Base-by-base conservation (phyloP, 805 yeast genomes). In the Lipomyces yamadae region DNA sequence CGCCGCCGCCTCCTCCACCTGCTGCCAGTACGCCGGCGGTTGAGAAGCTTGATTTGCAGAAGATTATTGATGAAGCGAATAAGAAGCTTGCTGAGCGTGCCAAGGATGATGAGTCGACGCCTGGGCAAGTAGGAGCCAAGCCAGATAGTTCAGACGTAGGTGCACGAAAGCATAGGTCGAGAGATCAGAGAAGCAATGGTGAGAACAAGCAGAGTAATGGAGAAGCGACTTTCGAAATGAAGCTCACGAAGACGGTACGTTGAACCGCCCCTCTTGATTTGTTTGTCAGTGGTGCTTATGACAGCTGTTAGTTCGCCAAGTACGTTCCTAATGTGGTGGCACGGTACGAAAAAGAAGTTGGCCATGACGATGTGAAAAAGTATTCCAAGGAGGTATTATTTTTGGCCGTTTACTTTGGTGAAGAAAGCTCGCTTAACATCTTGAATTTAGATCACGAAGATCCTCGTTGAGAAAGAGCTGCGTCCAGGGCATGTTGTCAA, bases 321-420 rank as follows among this genome's bases (percentile, higher is more conserved):
- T 81, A 85, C 72, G 90, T 94, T 10, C 98, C 98, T 8, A 92
- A 92, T 73, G 77, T 90, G 74, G 81, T 93, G 63, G 86, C 87
- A 70, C 85, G 85, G 71, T 86, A 89, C 76, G 75, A 81, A 2
- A 63, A 68, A 34, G 87, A 86, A 62, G 81, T 94, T 30, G 92
- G 92, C 3, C 87, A 86, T 65, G 96, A 90, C 3, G 82, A 86
- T 64, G 74, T 91, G 61, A 94, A 93, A 78, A 83, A 83, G 50
- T 89, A 92, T 77, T 91, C 97, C 2, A 84, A 86, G 67, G 97
- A 92, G 60, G 66, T 68, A 42, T 32, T 60, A 29, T 35, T 5
- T 5, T 24, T 30, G 24, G 3, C 35, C 58, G n/a, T 48, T 33
- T 32, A 8, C 35, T 5, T 4, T 15, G 53, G 7, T 42, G 37